Evolutionary conservation across 2,329 filamentous ascomycete genomes (phyloP), one percentile per base, ranked within the genome.

Genomic region (Chaetomium globosum): DNA sequence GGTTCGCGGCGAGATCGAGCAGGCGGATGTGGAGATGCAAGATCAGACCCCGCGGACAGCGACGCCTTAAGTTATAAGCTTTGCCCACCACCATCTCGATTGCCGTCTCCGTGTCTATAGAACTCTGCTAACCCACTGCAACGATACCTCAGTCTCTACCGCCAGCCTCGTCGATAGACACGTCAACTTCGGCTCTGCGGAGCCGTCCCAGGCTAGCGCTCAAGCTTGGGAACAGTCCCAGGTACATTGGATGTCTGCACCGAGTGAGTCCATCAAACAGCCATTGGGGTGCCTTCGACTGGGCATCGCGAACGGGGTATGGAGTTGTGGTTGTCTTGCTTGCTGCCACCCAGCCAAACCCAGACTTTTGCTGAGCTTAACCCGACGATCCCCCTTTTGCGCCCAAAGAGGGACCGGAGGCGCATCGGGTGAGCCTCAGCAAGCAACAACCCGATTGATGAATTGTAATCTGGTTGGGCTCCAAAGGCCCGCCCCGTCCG

Each of bases 401-500:
- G 30, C 68, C 68, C 36, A 69, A 70, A 60, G 61, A 33, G 63
- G 58, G 48, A 21, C 57, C 48, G 23, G 49, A 61, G 48, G 56
- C 56, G 61, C 43, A 48, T 61, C 61, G 54, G 31, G 55, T 49
- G 61, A 64, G 55, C 55, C 43, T 55, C 36, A 56, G 36, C 59
- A 59, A 64, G 61, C 63, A 63, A 54, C 36, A 67, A 53, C 55
- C 61, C 65, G 36, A 65, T 54, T 54, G 66, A 36, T 33, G 46
- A 48, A 48, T 61, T 60, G 63, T 56, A 65, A 64, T 63, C 64
- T 23, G 65, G 70, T 73, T 73, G 69, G 70, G 71, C 71, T 73
- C 59, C 36, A 69, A 69, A 70, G 68, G 64, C 66, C 68, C 68
- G 67, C 67, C 59, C 70, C 68, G 61, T 59, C 58, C 61, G 62